Evolutionary conservation across 2,329 filamentous ascomycete species (phyloP).

Genomic region (Aquanectria penicillioides): DNA sequence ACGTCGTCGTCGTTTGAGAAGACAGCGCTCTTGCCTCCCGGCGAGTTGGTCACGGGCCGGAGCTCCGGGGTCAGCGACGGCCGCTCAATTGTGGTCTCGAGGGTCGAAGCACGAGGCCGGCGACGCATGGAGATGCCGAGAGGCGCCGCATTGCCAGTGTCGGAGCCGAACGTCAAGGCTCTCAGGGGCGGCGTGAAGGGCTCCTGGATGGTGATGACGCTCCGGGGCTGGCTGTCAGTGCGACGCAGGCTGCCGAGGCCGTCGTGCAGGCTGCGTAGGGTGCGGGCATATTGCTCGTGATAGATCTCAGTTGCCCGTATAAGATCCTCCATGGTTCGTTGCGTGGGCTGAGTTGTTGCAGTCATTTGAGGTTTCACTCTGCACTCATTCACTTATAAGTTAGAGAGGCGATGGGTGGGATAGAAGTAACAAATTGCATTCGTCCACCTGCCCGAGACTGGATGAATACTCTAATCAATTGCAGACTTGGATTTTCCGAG

Average conservation of each 20-base stretch:
- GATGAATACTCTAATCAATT: not conserved
- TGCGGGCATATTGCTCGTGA: conserved; percentile 48
- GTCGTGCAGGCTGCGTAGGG: conserved; percentile 44
- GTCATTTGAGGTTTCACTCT: conserved; percentile 29
- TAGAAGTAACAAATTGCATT: conserved; percentile 4
- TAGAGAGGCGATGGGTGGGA: not conserved
- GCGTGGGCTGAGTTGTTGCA: conserved; percentile 25
- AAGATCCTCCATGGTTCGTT: conserved; percentile 46
- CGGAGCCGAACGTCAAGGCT: conserved; percentile 37
- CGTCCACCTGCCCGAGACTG: not conserved
- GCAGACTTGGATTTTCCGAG: not conserved
- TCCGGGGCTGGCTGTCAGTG: conserved; percentile 30
- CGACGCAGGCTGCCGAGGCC: conserved; percentile 30
- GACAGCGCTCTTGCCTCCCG: conserved; percentile 29
- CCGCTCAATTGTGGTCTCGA: conserved; percentile 41
- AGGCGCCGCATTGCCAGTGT: conserved; percentile 5
- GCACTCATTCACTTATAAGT: conserved; percentile 21
- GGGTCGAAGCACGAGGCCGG: conserved; percentile 42
- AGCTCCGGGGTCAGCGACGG: conserved; percentile 38
- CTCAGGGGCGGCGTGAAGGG: conserved; percentile 44
- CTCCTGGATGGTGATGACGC: conserved; percentile 29
- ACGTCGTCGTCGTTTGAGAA: conserved; percentile 45
- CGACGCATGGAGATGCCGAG: conserved; percentile 21
- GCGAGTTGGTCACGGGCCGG: conserved; percentile 35
- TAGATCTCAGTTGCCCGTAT: conserved; percentile 45